A percentile compares a stretch with the other conserved stretches of the same genome.
phyloP scores from a whole-genome alignment of 805 yeast species.

The Suhomyces prunicola region DNA sequence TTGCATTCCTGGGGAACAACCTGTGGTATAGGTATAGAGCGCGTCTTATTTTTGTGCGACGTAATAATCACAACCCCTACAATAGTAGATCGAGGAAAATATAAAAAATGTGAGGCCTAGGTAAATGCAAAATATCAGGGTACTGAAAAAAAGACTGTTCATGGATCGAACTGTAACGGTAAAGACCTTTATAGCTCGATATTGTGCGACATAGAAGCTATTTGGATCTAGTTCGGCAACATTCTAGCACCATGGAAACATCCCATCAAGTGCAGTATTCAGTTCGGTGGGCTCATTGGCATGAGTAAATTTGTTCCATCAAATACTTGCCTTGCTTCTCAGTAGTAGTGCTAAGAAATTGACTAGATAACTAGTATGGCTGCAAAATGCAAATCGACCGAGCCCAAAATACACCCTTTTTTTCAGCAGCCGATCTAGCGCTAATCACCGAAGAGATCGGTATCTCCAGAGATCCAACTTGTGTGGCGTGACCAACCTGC shows the following conservation, averaged over 20 bases:
- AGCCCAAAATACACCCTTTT: not conserved
- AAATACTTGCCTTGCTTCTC: too few species aligned
- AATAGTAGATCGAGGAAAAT: too few species aligned
- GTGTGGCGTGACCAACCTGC: not conserved
- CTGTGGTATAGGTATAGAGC: not conserved
- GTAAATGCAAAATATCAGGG: too few species aligned
- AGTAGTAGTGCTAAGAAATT: too few species aligned
- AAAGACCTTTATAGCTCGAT: too few species aligned
- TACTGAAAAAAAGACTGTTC: too few species aligned
- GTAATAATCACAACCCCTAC: too few species aligned
- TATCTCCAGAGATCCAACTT: too few species aligned
- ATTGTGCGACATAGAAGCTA: too few species aligned
- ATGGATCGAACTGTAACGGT: not conserved
- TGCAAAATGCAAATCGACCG: not conserved
- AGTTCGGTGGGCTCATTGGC: not conserved
- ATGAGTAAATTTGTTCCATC: not conserved
- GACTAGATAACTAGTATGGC: not conserved
- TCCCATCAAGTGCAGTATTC: not conserved
- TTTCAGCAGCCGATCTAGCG: not conserved
- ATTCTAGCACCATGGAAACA: not conserved
- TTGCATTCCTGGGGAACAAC: not conserved
- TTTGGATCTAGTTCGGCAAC: not conserved
- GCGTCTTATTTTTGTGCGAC: not conserved
- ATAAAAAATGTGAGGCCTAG: too few species aligned
- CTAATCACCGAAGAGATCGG: not conserved